Base-by-base conservation (phyloP, 345 rosid genomes). In the Gossypium herbaceum region DNA sequence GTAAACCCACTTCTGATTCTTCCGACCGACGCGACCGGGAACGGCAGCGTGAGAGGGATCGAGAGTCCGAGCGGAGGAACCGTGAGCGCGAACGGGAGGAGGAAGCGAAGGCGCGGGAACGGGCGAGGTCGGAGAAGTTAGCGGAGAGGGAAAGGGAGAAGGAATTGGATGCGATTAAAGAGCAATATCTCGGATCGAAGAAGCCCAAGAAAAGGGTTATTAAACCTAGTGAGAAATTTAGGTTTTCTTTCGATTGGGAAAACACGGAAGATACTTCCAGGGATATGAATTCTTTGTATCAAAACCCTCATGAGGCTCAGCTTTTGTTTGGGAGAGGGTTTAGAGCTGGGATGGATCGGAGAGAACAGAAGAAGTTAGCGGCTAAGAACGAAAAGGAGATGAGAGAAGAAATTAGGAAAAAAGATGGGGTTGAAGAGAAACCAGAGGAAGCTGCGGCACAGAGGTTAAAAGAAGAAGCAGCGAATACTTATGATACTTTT, bases 251-350 rank as follows among this genome's bases (percentile, higher is more conserved):
- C 71, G 99, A 95, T 78, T 95, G 98, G 99, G 98, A 93, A 75
- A 89, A 91, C 84, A 93, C 95, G 0, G 98, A 95, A 80, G 99
- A 95, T 63, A 95, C 99, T 0, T 95, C 97, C 0, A 77, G 98
- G 52, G 99, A 95, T 66, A 90, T 91, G 97, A 95, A 93, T 80
- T 55, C 81, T 22, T 82, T 95, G 73, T 95, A 93, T 82, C 98
- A 94, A 71, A 93, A 90, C 85, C 98, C 99, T 83, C 98, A 95
- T 64, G 99, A 95, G 82, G 99, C 99, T 45, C 99, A 92, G 81
- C 87, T 93, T 39, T 79, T 95, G 72, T 95, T 91, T 24, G 98
- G 99, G 5, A 80, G 99, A 65, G 99, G 99, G 65, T 95, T 95
- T 78, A 89, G 98, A 2, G 99, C 97, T 0, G 99, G 99, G 1